Conservation (phyloP, 306 rosid genomes). For the Lathyrus aphaca region DNA sequence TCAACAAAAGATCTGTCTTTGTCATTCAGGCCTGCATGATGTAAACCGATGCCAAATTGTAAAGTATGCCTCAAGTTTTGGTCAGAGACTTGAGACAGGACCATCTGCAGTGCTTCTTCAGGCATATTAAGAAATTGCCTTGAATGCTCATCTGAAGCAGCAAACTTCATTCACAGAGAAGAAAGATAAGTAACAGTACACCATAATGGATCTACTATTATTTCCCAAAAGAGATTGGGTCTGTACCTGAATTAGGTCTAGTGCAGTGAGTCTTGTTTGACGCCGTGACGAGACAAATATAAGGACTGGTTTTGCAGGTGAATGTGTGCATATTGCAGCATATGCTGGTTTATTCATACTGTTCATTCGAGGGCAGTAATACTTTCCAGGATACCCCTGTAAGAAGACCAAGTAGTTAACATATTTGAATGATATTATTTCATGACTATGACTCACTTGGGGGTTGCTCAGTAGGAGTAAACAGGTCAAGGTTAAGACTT, state of each 20-base stretch:
- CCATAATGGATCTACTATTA: slow-evolving; percentile 27
- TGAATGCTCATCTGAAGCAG: slow-evolving; percentile 93
- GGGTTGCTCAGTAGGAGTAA: slow-evolving; percentile 21
- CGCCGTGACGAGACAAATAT: slow-evolving; percentile 97
- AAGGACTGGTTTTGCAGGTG: slow-evolving; percentile 95
- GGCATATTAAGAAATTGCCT: slow-evolving; percentile 82
- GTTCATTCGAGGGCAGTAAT: slow-evolving; percentile 97
- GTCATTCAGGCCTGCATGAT: slow-evolving; percentile 96
- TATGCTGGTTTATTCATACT: slow-evolving; percentile 98
- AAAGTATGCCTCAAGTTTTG: slow-evolving; percentile 93
- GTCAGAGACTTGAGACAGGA: slow-evolving; percentile 87
- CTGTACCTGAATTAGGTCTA: slow-evolving; percentile 90
- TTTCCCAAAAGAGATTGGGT: slow-evolving; percentile 30
- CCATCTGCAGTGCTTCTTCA: slow-evolving; percentile 90
- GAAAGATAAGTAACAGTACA: slow-evolving; percentile 34
- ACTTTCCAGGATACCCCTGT: slow-evolving; percentile 98
- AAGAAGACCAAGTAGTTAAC: slow-evolving; percentile 13
- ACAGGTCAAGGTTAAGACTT: background rate
- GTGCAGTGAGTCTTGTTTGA: slow-evolving; percentile 94
- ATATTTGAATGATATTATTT: slow-evolving; percentile 6
- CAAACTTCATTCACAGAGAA: slow-evolving; percentile 62
- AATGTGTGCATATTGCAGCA: slow-evolving; percentile 98
- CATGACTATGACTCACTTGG: background rate
- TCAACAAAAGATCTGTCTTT: slow-evolving; percentile 92
- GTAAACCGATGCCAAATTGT: slow-evolving; percentile 96